Conservation (phyloP, 2,329 filamentous ascomycete genomes). For the Colletotrichum ledebouriae region DNA sequence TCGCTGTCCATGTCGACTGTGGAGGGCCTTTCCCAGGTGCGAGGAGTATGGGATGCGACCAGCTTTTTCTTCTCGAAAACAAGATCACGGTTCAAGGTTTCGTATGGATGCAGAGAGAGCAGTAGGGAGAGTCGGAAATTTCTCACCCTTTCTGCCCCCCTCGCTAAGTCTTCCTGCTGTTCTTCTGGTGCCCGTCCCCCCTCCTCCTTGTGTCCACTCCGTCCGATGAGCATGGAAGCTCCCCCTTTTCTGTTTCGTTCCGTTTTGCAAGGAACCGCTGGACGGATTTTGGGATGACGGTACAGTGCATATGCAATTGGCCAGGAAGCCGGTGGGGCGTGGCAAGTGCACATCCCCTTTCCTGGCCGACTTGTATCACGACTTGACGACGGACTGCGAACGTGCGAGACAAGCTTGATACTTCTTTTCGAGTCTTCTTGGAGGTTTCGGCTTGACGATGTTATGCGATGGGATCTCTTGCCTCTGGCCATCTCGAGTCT, state of each 20-base stretch:
- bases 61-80: background rate
- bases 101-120: constrained; percentile 1
- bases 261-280: constrained; percentile 35
- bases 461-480: no score
- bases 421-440: no score
- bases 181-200: background rate
- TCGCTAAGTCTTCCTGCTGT: background rate
- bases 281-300: constrained; percentile 22
- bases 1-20: background rate
- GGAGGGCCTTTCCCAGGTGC: no score
- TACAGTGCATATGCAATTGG: constrained; percentile 31
- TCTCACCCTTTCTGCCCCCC: constrained; percentile 9
- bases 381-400: background rate
- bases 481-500: no score
- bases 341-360: background rate
- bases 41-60: no score
- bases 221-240: background rate
- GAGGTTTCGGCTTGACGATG: no score
- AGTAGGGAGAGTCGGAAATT: constrained; percentile 18
- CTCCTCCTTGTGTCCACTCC: background rate
- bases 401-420: no score
- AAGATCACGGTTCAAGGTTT: constrained; percentile 25
- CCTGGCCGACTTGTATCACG: background rate
- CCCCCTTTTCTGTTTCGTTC: constrained; percentile 37
- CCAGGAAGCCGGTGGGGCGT: constrained; percentile 4